A percentile compares a stretch with the other conserved stretches of the same genome.
These are phyloP conservation scores for Myxozyma geophila DNA, from an alignment of 805 yeast genomes.

Conservation along the genomic window DNA sequence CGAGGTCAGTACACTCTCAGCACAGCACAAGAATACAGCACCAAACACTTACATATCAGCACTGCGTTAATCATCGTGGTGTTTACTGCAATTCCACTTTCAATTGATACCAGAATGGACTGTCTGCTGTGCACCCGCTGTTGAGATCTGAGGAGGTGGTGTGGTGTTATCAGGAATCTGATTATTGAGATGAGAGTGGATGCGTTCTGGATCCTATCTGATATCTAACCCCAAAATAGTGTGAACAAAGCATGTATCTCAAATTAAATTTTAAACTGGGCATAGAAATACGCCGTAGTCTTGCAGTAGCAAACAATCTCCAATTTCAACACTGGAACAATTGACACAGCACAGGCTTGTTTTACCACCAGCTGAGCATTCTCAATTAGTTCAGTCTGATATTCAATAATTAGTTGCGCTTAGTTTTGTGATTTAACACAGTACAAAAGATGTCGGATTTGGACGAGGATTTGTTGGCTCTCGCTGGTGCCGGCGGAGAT, in stretches of 20 bases:
- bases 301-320: not conserved
- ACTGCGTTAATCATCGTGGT: slow-evolving; percentile 82
- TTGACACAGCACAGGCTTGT: too few species aligned
- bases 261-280: not conserved
- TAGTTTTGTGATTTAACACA: too few species aligned
- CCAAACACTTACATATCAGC: slow-evolving; percentile 59
- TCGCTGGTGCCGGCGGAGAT: slow-evolving; percentile 81
- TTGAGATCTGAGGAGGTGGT: not conserved
- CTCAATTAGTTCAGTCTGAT: too few species aligned
- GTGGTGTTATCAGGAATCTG: not conserved
- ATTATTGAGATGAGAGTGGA: too few species aligned
- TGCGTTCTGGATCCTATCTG: not conserved
- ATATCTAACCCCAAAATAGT: not conserved
- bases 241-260: not conserved
- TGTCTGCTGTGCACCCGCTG: not conserved
- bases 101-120: not conserved
- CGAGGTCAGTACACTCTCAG: not conserved
- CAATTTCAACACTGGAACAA: too few species aligned
- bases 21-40: not conserved
- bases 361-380: too few species aligned
- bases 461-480: slow-evolving; percentile 93
- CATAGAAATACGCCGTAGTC: too few species aligned
- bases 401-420: too few species aligned
- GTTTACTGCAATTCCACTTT: not conserved
- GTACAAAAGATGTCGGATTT: slow-evolving; percentile 61